Base-by-base conservation (phyloP, 805 yeast genomes). In the Candida coquimbonensis region DNA sequence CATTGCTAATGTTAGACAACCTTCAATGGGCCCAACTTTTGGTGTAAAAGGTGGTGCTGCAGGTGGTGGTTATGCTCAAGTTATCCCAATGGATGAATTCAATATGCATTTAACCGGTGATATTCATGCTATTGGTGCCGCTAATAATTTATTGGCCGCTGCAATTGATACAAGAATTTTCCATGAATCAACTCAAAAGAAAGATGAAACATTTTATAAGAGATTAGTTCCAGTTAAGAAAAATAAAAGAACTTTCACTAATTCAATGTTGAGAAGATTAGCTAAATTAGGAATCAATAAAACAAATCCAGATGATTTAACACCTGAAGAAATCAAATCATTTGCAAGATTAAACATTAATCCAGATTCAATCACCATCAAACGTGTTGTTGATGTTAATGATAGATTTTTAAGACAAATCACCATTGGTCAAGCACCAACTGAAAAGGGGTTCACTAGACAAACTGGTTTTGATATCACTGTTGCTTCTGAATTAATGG, bases 41-140 rank as follows among this genome's bases (percentile, higher is more conserved):
- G 99, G 99, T 65, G 89, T 91, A 58, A 91, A 91, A 70, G 99
- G 99, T 61, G 98, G 98, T 66, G 99, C 99, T 47, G 98, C 98
- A 17, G 99, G 99, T 57, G 99, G 98, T 63, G 98, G 98, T 40
- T 91, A 89, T 67, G 78, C 98, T 2, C 98, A 91, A 69, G 98
- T 91, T 39, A 90, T 91, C 57, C 98, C 98, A 43, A 91, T 91
- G 97, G 99, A 91, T 67, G 97, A 91, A 69, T 91, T 91, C 74
- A 91, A 93, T 72, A 80, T 93, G 87, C 98, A 91, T 65, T 74
- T 91, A 54, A 91, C 98, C 42, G 98, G 98, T 63, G 99, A 91
- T 65, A 91, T 91, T 54, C 98, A 91, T 67, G 98, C 98, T 39
- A 89, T 91, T 49, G 81, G 89, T 42, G 89, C 89, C 49, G 98